Percentiles rank a stretch among this genome's conserved stretches.
Conservation (phyloP, 768 basidiomycete species). For the Nidularia pulvinata region DNA sequence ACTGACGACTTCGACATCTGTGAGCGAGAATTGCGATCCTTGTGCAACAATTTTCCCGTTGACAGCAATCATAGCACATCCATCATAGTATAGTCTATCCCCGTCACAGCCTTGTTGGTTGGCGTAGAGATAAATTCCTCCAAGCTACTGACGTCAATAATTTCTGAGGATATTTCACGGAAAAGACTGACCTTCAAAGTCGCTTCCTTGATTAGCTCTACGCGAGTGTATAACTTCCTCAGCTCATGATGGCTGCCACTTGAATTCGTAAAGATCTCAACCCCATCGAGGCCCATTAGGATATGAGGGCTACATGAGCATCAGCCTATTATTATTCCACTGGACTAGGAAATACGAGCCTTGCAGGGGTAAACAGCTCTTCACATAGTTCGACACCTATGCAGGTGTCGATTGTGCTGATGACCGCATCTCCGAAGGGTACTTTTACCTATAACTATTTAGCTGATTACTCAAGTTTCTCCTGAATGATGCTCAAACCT, state of each 20-base stretch:
- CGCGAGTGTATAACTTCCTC: constrained; percentile 88
- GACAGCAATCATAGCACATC: constrained; percentile 93
- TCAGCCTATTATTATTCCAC: neutral
- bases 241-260: constrained; percentile 98
- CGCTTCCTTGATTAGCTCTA: constrained; percentile 96
- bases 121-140: constrained; percentile 96
- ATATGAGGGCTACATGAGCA: constrained; percentile 82
- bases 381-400: constrained; percentile 98
- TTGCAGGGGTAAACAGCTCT: constrained; percentile 95
- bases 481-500: constrained; percentile 43
- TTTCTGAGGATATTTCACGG: neutral
- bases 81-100: constrained; percentile 97
- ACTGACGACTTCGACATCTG: constrained; percentile 94
- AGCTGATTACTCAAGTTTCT: neutral
- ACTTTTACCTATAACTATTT: constrained; percentile 65
- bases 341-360: constrained; percentile 41
- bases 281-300: constrained; percentile 96
- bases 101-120: constrained; percentile 99
- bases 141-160: constrained; percentile 55
- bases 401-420: constrained; percentile 94
- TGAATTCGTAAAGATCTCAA: constrained; percentile 99
- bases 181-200: constrained; percentile 74
- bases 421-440: constrained; percentile 93
- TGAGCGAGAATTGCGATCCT: constrained; percentile 94
- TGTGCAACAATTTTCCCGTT: constrained; percentile 94